phyloP scores from a whole-genome alignment of 2,329 filamentous ascomycete species.

The Grosmannia clavigera region DNA sequence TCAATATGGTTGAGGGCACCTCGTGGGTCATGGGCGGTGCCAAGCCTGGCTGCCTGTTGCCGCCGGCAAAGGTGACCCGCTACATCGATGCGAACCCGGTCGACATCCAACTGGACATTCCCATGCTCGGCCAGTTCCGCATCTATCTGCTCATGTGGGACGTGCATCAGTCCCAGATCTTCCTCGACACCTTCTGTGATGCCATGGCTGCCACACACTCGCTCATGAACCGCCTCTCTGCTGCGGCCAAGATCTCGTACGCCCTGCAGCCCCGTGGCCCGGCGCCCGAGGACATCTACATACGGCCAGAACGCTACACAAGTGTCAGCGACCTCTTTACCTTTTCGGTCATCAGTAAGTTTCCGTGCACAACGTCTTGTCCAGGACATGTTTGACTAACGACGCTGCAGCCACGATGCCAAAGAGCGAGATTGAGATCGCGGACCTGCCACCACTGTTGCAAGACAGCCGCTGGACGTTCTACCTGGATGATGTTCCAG shows the following conservation, averaged over 20 bases:
- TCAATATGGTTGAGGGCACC: constrained; percentile 29
- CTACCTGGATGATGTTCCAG: constrained; percentile 54
- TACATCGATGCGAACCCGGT: constrained; percentile 70
- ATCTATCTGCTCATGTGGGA: constrained; percentile 60
- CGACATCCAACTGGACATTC: constrained; percentile 66
- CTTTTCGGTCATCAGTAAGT: constrained; percentile 53
- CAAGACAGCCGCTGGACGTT: constrained; percentile 59
- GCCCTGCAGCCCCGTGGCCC: constrained; percentile 41
- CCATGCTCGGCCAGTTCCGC: constrained; percentile 64
- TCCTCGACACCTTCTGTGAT: constrained; percentile 47
- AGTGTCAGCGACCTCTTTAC: constrained; percentile 57
- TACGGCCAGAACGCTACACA: constrained; percentile 56
- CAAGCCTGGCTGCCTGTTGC: constrained; percentile 42
- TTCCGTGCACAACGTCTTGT: not conserved
- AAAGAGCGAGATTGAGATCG: constrained; percentile 52
- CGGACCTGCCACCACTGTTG: constrained; percentile 48
- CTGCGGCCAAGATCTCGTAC: constrained; percentile 50
- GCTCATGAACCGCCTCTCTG: constrained; percentile 47
- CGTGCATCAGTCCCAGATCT: constrained; percentile 37
- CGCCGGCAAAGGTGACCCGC: constrained; percentile 58
- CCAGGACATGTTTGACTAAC: too few species aligned
- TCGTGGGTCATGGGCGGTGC: constrained; percentile 26
- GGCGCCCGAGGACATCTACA: constrained; percentile 51
- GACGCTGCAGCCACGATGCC: constrained; percentile 37
- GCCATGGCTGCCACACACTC: constrained; percentile 37